Evolutionary conservation across 2,329 filamentous ascomycete genomes (phyloP).

Genomic region (Aspergillus sp.): DNA sequence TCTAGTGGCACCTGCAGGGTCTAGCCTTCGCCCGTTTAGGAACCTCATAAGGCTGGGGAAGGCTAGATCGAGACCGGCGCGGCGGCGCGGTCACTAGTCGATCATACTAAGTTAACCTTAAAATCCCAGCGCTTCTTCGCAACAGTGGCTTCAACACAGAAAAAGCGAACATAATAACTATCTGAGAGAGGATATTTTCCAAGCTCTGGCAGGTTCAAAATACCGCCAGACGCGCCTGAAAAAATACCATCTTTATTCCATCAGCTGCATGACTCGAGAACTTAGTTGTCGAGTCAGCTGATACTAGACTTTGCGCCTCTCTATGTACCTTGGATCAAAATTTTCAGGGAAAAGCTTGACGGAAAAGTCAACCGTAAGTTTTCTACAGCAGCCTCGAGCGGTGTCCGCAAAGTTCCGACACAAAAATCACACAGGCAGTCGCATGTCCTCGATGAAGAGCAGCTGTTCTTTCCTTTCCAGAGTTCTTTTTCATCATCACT

Average conservation of each 20-base stretch:
- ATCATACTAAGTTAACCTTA: conserved; percentile 22
- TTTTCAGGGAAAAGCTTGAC: background rate
- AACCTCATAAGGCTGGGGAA: background rate
- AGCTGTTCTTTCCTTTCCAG: background rate
- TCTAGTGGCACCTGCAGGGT: background rate
- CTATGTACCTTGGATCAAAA: background rate
- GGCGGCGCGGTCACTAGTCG: background rate
- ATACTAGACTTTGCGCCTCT: background rate
- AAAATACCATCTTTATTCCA: background rate
- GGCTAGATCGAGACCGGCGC: background rate
- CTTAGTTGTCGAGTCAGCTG: conserved; percentile 12
- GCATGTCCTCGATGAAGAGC: background rate
- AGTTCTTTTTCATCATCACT: conserved; percentile 22
- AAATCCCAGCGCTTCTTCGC: conserved; percentile 3
- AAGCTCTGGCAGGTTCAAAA: background rate
- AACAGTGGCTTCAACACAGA: background rate
- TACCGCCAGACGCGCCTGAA: conserved; percentile 4
- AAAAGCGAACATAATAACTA: background rate
- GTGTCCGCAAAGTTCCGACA: background rate
- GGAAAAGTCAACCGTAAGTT: background rate
- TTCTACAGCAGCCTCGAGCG: background rate
- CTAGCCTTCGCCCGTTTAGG: background rate
- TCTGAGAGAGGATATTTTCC: background rate
- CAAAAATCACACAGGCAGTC: too few species aligned
- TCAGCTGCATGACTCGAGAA: conserved; percentile 8